Evolutionary conservation across 805 yeast genomes (phyloP).

Genomic region (Zygosaccharomyces siamensis): DNA sequence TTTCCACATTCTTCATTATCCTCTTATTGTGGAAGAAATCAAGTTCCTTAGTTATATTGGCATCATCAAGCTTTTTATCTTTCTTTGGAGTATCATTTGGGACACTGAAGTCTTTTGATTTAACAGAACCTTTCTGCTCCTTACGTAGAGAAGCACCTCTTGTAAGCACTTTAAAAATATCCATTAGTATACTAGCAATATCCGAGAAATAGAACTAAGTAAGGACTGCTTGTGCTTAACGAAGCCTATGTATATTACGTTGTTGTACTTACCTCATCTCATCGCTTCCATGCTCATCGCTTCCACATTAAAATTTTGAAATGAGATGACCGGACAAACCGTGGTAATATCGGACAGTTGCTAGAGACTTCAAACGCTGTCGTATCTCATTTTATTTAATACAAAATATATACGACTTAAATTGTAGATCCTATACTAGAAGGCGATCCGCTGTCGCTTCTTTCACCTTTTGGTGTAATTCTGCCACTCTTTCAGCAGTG

Average conservation of each 20-base stretch:
- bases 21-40: conserved; percentile 75
- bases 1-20: conserved; percentile 29
- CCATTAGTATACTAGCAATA: conserved; percentile 48
- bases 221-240: neutral
- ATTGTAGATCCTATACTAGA: neutral
- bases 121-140: conserved; percentile 30
- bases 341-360: conserved; percentile 1
- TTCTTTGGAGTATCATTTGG: conserved; percentile 11
- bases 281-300: conserved; percentile 1
- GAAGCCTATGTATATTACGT: neutral
- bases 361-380: neutral
- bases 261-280: conserved; percentile 13
- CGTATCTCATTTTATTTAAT: neutral
- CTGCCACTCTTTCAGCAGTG: conserved; percentile 68
- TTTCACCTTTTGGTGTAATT: conserved; percentile 53
- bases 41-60: conserved; percentile 61
- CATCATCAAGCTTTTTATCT: conserved; percentile 38
- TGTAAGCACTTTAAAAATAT: conserved; percentile 76
- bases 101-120: conserved; percentile 24
- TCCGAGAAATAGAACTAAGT: neutral
- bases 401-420: neutral
- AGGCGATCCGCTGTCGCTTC: conserved; percentile 15
- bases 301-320: conserved; percentile 5
- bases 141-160: conserved; percentile 81
- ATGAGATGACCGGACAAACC: conserved; percentile 1